Conservation (phyloP, 2,329 filamentous ascomycete species). For the Fusarium tricinctum region DNA sequence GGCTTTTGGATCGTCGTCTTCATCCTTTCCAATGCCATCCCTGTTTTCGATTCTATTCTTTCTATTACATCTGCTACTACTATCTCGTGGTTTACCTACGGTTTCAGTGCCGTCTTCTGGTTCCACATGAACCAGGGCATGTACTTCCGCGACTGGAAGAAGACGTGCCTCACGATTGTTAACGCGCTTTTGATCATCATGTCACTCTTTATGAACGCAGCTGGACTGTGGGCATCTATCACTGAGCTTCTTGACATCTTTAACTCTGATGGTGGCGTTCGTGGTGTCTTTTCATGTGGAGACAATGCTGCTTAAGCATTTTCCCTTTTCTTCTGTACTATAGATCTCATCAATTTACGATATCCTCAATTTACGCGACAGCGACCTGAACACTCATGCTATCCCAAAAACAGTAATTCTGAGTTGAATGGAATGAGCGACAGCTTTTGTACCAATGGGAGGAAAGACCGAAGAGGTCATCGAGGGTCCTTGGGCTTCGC, state of each 20-base stretch:
- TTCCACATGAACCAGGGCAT: conserved; percentile 42
- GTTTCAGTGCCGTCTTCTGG: conserved; percentile 48
- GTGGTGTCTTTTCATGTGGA: conserved; percentile 45
- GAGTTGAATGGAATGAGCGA: too few species aligned
- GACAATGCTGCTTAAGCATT: conserved; percentile 32
- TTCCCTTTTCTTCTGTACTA: neutral
- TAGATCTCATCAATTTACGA: neutral
- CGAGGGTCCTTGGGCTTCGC: too few species aligned
- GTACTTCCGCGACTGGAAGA: conserved; percentile 44
- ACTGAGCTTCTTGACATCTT: conserved; percentile 46
- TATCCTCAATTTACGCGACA: neutral
- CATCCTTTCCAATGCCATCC: conserved; percentile 49
- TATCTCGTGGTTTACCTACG: conserved; percentile 49
- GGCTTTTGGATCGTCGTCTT: conserved; percentile 49
- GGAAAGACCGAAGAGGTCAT: too few species aligned
- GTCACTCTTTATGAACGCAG: conserved; percentile 47
- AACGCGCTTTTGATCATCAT: conserved; percentile 42
- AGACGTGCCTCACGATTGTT: conserved; percentile 36
- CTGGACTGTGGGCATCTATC: conserved; percentile 47
- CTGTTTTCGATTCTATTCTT: conserved; percentile 50
- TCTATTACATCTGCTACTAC: conserved; percentile 49
- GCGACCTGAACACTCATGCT: neutral
- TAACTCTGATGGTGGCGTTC: conserved; percentile 28
- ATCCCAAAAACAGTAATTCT: neutral
- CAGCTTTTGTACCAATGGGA: too few species aligned